Evolutionary conservation across 768 basidiomycete species (phyloP), one percentile per base, ranked within the genome.

Genomic region (Omphalotus guepiniiformis): DNA sequence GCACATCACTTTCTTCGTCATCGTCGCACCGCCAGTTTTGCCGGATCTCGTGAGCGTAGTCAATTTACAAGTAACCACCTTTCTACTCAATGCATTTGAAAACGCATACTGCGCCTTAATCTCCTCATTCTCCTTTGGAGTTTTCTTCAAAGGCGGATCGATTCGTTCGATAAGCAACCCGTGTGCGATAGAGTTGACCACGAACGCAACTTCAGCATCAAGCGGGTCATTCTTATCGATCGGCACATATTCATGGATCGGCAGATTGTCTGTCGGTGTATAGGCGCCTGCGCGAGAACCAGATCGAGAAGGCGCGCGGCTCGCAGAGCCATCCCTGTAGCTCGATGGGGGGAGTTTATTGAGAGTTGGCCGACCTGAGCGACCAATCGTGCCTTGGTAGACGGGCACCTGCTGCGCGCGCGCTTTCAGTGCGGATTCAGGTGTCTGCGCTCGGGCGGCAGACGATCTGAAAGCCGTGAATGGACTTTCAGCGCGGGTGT

Each of bases 1-100:
- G 67, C 86, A 90, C 85, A 94, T 87, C 25, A 93, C 91, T 66
- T 91, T 93, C 79, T 86, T 90, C 51, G 79, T 80, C 49, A 67
- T 78, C 55, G 73, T 71, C 54, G 68, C 75, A 39, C 67, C 69
- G 42, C 52, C 46, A 54, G 66, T 58, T 59, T 72, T 73, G 19
- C 73, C 74, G 9, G 76, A 67, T 39, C 91, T 78, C 44, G 81
- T 79, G 60, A 90, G 71, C 38, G 88, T 87, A 37, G 90, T 88
- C 65, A 94, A 67, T 55, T 85, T 78, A 63, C 87, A 89, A 21
- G 82, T 85, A 28, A 94, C 76, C 28, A 83, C 73, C 70, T 90
- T 92, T 55, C 80, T 73, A 53, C 80, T 78, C 54, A 91, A 64
- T 52, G 80, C 62, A 55, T 80, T 91, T 53, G 87, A 80, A 61